These are phyloP conservation scores for Bertia moriformis DNA, from an alignment of 2,329 filamentous ascomycete species.

Conservation along the genomic window DNA sequence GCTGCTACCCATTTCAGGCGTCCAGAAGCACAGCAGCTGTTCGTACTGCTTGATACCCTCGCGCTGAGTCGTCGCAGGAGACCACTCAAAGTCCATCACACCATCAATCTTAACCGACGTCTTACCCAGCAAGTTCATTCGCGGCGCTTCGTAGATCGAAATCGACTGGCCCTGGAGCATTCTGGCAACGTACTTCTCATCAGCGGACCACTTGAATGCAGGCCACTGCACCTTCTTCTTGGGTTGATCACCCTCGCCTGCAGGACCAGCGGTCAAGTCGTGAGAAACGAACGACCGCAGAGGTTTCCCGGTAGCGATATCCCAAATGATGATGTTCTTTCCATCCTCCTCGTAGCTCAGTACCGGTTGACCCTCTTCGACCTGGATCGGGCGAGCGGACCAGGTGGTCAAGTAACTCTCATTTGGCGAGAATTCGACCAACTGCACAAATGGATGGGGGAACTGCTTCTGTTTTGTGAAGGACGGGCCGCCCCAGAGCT, in stretches of 20 bases:
- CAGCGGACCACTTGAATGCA: constrained; percentile 97
- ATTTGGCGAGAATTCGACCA: constrained; percentile 84
- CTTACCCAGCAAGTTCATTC: constrained; percentile 83
- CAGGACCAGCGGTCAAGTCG: constrained; percentile 49
- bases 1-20: constrained; percentile 92
- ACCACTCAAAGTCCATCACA: constrained; percentile 96
- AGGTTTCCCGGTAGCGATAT: constrained; percentile 76
- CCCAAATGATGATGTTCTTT: constrained; percentile 99
- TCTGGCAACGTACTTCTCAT: constrained; percentile 91
- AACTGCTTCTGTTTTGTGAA: constrained; percentile 90
- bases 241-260: constrained; percentile 31
- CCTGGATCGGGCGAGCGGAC: constrained; percentile 85
- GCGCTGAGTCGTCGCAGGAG: constrained; percentile 65
- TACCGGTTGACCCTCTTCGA: constrained; percentile 74
- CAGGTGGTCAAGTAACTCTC: constrained; percentile 93
- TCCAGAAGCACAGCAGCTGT: constrained; percentile 97
- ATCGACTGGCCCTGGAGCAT: constrained; percentile 80
- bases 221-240: constrained; percentile 89
- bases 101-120: constrained; percentile 91
- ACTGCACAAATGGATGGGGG: constrained; percentile 85
- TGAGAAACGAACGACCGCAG: constrained; percentile 87
- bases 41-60: constrained; percentile 84
- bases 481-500: constrained; percentile 83
- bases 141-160: constrained; percentile 76
- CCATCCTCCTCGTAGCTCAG: constrained; percentile 85